phyloP scores from a whole-genome alignment of 1,139 yeast species.

The Diutina siamensis region DNA sequence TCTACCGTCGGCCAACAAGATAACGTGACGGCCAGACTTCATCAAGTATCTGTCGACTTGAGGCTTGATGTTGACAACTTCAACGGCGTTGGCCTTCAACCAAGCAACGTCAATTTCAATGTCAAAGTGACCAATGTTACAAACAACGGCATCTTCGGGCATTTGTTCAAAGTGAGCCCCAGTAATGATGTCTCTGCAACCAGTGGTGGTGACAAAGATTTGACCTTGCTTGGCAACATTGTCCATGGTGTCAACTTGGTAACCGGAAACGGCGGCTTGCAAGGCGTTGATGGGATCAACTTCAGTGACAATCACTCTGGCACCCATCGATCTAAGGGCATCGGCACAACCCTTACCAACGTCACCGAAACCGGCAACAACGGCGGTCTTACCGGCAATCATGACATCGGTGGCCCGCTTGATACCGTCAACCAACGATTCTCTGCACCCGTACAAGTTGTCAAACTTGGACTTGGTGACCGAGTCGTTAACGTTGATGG shows the following conservation, averaged over 20 bases:
- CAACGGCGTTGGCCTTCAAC: constrained; percentile 85
- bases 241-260: constrained; percentile 94
- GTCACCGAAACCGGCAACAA: constrained; percentile 99
- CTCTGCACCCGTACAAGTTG: constrained; percentile 99
- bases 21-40: constrained; percentile 85
- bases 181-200: constrained; percentile 97
- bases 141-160: constrained; percentile 99
- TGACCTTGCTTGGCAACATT: constrained; percentile 92
- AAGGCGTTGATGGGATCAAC: constrained; percentile 98
- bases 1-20: constrained; percentile 98
- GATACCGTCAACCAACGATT: constrained; percentile 96
- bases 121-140: constrained; percentile 99
- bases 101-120: constrained; percentile 98
- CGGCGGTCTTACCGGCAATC: constrained; percentile 99
- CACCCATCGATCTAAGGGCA: constrained; percentile 99
- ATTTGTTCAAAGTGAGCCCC: constrained; percentile 77
- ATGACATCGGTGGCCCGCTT: constrained; percentile 99
- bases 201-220: constrained; percentile 98
- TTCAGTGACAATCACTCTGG: constrained; percentile 96
- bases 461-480: constrained; percentile 99
- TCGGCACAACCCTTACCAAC: constrained; percentile 99
- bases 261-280: constrained; percentile 99
- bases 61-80: constrained; percentile 94
- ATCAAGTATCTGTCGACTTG: constrained; percentile 97
- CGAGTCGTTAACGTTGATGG: constrained; percentile 98